Percentiles rank a stretch among this genome's conserved stretches.
Evolutionary conservation across 352 stramenopile species (phyloP).

Genomic region (Phytophthora brassicae): DNA sequence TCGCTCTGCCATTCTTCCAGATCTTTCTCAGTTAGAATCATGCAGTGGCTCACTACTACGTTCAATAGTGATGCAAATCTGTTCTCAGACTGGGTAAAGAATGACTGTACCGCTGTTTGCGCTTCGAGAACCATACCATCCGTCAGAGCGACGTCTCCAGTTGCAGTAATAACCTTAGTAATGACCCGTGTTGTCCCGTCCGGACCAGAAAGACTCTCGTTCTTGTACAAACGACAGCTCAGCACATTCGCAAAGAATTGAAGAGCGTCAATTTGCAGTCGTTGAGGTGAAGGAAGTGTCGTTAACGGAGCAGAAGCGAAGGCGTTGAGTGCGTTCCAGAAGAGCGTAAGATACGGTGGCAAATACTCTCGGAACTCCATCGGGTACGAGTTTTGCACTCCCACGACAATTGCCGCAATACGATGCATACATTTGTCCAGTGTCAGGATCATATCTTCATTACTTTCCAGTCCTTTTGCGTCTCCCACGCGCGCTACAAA

Average conservation of each 20-base stretch:
- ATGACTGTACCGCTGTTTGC: slow-evolving; percentile 49
- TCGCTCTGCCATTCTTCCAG: slow-evolving; percentile 73
- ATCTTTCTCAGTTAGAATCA: slow-evolving; percentile 58
- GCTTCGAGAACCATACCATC: slow-evolving; percentile 81
- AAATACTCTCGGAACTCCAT: slow-evolving; percentile 86
- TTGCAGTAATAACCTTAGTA: slow-evolving; percentile 82
- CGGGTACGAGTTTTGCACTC: slow-evolving; percentile 75
- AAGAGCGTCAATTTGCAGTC: slow-evolving; percentile 72
- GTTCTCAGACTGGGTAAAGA: slow-evolving; percentile 50
- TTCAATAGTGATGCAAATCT: slow-evolving; percentile 63
- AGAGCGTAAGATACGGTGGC: slow-evolving; percentile 60
- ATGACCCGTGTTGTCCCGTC: slow-evolving; percentile 47
- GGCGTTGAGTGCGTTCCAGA: slow-evolving; percentile 56
- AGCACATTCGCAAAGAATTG: slow-evolving; percentile 85
- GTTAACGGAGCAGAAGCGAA: slow-evolving; percentile 15
- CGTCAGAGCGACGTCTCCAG: slow-evolving; percentile 69
- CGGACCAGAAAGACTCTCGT: slow-evolving; percentile 50
- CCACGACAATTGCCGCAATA: slow-evolving; percentile 65
- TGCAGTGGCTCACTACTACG: slow-evolving; percentile 75
- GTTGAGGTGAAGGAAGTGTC: slow-evolving; percentile 20
- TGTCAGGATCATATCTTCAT: slow-evolving; percentile 14
- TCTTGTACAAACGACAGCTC: slow-evolving; percentile 82
- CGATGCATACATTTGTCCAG: slow-evolving; percentile 73
- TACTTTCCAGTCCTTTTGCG: background rate
- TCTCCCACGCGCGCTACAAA: slow-evolving; percentile 16